Base-by-base conservation (phyloP, 257 asterid species). In the Lavandula angustifolia region DNA sequence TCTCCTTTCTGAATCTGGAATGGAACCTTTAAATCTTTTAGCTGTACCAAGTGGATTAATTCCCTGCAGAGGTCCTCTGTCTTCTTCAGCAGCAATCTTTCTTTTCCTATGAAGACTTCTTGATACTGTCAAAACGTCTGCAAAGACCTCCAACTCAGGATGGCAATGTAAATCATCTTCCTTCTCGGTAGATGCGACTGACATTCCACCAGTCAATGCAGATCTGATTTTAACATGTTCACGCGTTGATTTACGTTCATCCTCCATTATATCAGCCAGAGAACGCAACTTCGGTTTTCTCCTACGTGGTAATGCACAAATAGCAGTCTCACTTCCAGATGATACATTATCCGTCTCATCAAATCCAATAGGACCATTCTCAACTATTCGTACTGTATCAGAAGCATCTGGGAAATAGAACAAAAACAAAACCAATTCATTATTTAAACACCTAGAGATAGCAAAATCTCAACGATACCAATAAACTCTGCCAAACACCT, bases 211-310 rank as follows among this genome's bases (percentile, higher is more conserved):
- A 32, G 65, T 69, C 4, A 81, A 47, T 22, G 71, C 17, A 18
- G 41, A 67, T 58, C 38, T 77, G 12, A 48, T 66, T 33, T 64
- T 55, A 11, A 49, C 52, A 67, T 52, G 65, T 41, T 54, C 76
- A 16, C 10, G 54, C 13, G 7, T 49, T n/a, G 75, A 52, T 48
- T 67, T 73, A 63, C 27, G 75, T 47, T 73, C 78, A n/a, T 68
- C 85, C 55, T 69, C 73, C 81, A 88, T 73, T 53, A 91, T 77
- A 57, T 91, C 95, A 37, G 85, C 74, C 72, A 86, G 54, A 64
- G 81, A 78, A 22, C 95, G 94, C 60, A 88, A 53, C 73, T 85
- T 91, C 32, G 70, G 78, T 66, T 74, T 75, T 72, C 83, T 81
- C 59, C 80, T 76, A 33, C 56, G 74, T 0, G 71, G 63, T 54